Conservation (phyloP, 208 protist species). For the Wallacemonas sp. region DNA sequence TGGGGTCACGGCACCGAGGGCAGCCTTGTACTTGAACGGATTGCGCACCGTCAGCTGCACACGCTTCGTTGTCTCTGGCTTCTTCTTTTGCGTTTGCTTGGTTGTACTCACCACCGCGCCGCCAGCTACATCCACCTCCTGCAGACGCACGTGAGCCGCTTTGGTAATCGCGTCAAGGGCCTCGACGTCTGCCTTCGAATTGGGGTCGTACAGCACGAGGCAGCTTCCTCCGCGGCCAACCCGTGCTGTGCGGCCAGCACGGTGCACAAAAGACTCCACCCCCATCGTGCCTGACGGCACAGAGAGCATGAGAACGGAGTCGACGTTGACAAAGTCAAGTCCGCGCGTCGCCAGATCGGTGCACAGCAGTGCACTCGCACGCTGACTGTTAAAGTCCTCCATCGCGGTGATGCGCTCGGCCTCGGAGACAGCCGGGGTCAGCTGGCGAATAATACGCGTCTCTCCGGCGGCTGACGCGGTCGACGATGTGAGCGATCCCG, state of each 20-base stretch:
- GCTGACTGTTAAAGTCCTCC: constrained; percentile 78
- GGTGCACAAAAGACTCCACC: constrained; percentile 95
- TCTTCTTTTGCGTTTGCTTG: constrained; percentile 12
- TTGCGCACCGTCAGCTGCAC: constrained; percentile 70
- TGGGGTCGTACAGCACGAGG: constrained; percentile 81
- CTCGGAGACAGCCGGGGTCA: constrained; percentile 57
- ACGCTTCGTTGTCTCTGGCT: constrained; percentile 1
- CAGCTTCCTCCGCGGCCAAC: constrained; percentile 83
- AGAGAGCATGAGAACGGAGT: constrained; percentile 97
- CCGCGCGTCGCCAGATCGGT: constrained; percentile 95
- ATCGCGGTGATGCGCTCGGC: constrained; percentile 77
- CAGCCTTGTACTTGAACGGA: constrained; percentile 56
- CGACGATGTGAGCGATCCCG: not conserved
- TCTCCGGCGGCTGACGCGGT: constrained; percentile 6
- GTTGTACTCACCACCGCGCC: not conserved
- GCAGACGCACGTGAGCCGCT: constrained; percentile 44
- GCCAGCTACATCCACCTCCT: not conserved
- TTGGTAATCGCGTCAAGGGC: constrained; percentile 59
- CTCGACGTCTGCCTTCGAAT: constrained; percentile 22
- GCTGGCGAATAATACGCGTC: constrained; percentile 39
- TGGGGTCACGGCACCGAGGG: constrained; percentile 39
- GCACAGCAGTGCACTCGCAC: constrained; percentile 90
- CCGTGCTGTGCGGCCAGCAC: constrained; percentile 95
- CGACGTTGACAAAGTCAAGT: constrained; percentile 93
- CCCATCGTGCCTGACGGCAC: constrained; percentile 80